Conservation (phyloP, 1,284 basidiomycete genomes). For the Pseudozyma sp. region DNA sequence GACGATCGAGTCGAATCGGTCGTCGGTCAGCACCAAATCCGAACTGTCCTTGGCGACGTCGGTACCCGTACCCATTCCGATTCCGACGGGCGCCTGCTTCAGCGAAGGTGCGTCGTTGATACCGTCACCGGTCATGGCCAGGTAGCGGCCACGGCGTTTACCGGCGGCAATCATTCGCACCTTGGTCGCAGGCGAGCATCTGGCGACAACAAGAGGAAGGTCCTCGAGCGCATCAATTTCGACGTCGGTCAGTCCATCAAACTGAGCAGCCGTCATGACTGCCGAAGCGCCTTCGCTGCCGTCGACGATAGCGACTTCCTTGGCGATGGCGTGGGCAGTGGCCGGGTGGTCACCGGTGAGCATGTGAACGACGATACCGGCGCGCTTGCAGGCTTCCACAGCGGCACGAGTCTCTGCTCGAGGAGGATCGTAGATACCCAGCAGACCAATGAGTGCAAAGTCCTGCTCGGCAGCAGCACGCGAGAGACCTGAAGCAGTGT, state of each 20-base stretch:
- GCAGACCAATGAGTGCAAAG: conserved; percentile 61
- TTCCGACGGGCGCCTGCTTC: conserved; percentile 72
- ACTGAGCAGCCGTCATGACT: conserved; percentile 59
- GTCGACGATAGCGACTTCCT: conserved; percentile 58
- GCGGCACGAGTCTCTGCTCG: conserved; percentile 60
- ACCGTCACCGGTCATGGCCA: conserved; percentile 70
- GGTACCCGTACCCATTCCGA: conserved; percentile 80
- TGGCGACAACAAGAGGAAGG: conserved; percentile 59
- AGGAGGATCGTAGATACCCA: conserved; percentile 63
- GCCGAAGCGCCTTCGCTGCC: conserved; percentile 47
- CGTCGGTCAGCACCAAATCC: conserved; percentile 66
- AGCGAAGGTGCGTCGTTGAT: conserved; percentile 76
- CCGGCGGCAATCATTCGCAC: conserved; percentile 63
- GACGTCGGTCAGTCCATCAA: conserved; percentile 55
- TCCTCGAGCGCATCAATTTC: conserved; percentile 55
- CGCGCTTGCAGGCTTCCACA: conserved; percentile 58
- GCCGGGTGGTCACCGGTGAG: conserved; percentile 62
- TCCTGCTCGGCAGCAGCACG: conserved; percentile 56
- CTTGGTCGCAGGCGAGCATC: conserved; percentile 64
- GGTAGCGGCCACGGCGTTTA: conserved; percentile 47
- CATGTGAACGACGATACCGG: conserved; percentile 63
- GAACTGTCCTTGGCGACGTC: conserved; percentile 76
- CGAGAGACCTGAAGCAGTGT: conserved; percentile 30
- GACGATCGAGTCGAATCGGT: conserved; percentile 61
- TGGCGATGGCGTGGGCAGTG: conserved; percentile 60